Evolutionary conservation across 2,329 filamentous ascomycete genomes (phyloP).

Genomic region (Shiraia bambusicola): DNA sequence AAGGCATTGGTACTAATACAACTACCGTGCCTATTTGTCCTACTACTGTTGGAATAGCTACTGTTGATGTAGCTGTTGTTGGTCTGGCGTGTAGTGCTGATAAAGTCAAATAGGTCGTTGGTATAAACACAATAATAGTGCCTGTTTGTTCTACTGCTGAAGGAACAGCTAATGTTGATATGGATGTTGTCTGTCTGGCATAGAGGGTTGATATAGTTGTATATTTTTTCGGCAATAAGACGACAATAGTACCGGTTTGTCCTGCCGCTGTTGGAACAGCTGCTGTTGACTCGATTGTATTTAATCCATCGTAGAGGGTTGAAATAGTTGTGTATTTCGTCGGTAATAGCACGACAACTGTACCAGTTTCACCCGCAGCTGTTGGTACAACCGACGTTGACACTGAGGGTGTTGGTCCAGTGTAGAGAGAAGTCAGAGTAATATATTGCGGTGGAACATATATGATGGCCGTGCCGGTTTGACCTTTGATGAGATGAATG

Average conservation of each 20-base stretch:
- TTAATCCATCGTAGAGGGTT: neutral
- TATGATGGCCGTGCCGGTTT: slow-evolving; percentile 1
- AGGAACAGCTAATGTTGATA: neutral
- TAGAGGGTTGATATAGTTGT: neutral
- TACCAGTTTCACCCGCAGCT: neutral
- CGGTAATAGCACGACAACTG: neutral
- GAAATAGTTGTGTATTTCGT: neutral
- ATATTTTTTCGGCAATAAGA: neutral
- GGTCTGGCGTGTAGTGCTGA: too few species aligned
- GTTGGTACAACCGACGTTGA: neutral
- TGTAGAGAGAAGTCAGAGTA: neutral
- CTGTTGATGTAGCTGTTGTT: neutral
- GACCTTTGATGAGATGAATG: neutral
- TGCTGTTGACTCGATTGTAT: neutral
- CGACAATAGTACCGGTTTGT: neutral
- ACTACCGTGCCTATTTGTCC: too few species aligned
- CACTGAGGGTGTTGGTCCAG: neutral
- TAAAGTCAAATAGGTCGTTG: neutral
- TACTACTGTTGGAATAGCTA: neutral
- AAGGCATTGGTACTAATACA: too few species aligned
- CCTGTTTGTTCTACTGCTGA: neutral
- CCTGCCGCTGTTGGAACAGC: neutral
- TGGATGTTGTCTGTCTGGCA: neutral
- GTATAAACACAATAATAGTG: neutral
- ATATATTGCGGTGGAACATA: neutral